Base-by-base conservation (phyloP, 345 rosid species). In the Rhodamnia rubescens region DNA sequence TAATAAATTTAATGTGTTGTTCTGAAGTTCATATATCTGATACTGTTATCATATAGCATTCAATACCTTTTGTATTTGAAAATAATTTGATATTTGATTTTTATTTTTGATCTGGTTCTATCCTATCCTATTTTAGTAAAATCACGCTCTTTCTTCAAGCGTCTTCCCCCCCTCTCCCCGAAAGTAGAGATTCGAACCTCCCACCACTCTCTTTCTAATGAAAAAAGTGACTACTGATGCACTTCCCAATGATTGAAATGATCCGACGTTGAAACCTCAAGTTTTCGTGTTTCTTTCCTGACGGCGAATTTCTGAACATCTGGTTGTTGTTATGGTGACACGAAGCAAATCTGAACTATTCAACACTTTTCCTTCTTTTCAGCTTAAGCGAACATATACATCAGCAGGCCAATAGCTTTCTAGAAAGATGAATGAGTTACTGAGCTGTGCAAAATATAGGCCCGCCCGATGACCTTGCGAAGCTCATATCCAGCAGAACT, bases 31-130 rank as follows among this genome's bases (percentile, higher is more conserved):
- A 20, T 36, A 18, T 69, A 6, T 0, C 47, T 0, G 3, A 20
- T 18, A 13, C 4, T 5, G 24, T 69, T 36, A 8, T 69, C 0
- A 69, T 36, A 0, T 69, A 6, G 0, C 47, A 0, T 69, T 47
- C 47, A 20, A 69, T 24, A 0, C 47, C 0, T 69, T 36, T 36
- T 0, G 78, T 12, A 2, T 32, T 18, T 32, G 24, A 13, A 32
- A 32, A 69, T 36, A 69, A 64, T 36, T 36, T 36, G 40, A 36
- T 36, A 3, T 36, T 36, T 36, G 40, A 2, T 36, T 36, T 36
- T 36, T 36, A 36, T 36, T 36, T 36, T 36, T 36, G 40, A 3
- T 36, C 40, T 36, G 40, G 40, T 36, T 36, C 40, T 36, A 36
- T 36, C 40, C 40, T 36, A 36, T 36, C 40, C 40, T 36, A 36